A percentile compares a stretch with the other conserved stretches of the same genome.
Conservation (phyloP, 1,284 basidiomycete genomes). For the Sanghuangporus weigelae region DNA sequence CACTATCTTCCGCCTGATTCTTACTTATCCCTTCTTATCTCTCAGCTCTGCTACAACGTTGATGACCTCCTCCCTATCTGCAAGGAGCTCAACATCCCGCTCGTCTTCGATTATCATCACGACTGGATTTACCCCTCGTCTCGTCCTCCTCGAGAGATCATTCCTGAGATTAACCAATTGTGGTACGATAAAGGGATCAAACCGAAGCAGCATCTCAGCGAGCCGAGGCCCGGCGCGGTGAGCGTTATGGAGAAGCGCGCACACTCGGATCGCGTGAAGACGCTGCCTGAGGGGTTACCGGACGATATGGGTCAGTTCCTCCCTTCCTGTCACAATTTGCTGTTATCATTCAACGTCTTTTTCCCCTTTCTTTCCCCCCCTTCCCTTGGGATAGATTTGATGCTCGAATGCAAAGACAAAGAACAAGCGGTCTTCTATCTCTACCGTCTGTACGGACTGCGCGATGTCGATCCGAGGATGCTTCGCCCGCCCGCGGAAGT, state of each 20-base stretch:
- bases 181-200: slow-evolving; percentile 72
- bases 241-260: slow-evolving; percentile 79
- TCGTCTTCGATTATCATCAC: slow-evolving; percentile 80
- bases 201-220: slow-evolving; percentile 88
- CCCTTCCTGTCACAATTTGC: background rate
- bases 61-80: slow-evolving; percentile 83
- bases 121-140: slow-evolving; percentile 50
- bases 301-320: slow-evolving; percentile 54
- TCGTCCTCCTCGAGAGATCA: slow-evolving; percentile 46
- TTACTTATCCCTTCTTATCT: background rate
- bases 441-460: slow-evolving; percentile 70
- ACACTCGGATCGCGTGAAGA: slow-evolving; percentile 76
- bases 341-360: background rate
- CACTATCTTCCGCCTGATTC: background rate
- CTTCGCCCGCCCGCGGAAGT: slow-evolving; percentile 48
- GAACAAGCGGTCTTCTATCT: slow-evolving; percentile 90
- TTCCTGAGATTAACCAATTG: slow-evolving; percentile 69
- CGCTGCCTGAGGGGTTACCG: slow-evolving; percentile 58
- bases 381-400: slow-evolving; percentile 54
- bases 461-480: slow-evolving; percentile 19
- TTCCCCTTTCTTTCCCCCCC: background rate
- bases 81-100: slow-evolving; percentile 75
- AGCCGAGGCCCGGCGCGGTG: slow-evolving; percentile 70
- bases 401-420: slow-evolving; percentile 93
- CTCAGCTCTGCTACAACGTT: slow-evolving; percentile 79